Base-by-base conservation (phyloP, 2,329 filamentous ascomycete genomes). In the Exophiala aquamarina region DNA sequence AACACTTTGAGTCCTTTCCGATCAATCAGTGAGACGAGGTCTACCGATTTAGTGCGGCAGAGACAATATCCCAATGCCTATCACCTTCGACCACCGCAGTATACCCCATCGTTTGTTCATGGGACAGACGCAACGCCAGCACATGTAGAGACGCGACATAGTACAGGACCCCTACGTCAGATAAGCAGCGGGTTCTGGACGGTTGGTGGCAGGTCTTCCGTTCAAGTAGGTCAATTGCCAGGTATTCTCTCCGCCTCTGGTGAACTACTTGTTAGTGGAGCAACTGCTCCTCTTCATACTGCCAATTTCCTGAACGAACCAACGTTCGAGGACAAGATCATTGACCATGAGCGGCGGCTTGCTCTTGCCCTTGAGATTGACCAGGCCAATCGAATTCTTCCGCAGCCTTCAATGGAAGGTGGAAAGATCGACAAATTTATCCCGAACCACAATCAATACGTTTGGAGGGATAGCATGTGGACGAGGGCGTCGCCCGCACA, bases 351-450 rank as follows among this genome's bases (percentile, higher is more conserved):
- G 59, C 78, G 79, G 32, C 82, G 89, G 20, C 70, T 98, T 45
- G 90, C 91, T 7, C 72, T 84, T 13, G 93, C 93, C 2, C 74
- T 97, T 41, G 79, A 87, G n/a, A 77, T 97, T 50, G 83, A 95
- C 62, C 82, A 81, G 36, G 74, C 79, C 21, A 74, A 78, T 19
- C 81, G 81, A 52, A 72, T 95, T 11, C 76, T 77, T 32, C 49
- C 47, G 23, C 32, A 19, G 20, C 26, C 32, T 18, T 4, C 20
- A 6, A 9, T 20, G 1, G 39, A 35, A n/a, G 28, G 43, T 7
- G 20, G 4, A n/a, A 41, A 21, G 9, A 15, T 26, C 3, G 35
- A 14, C 10, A 29, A 37, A 8, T 14, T 20, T 15, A 14, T 31
- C 7, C 29, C 46, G 6, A 18, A 40, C 58, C 63, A 26, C 45